Conservation (phyloP, 1,284 basidiomycete species). For the Xerocomus amazonicus region DNA sequence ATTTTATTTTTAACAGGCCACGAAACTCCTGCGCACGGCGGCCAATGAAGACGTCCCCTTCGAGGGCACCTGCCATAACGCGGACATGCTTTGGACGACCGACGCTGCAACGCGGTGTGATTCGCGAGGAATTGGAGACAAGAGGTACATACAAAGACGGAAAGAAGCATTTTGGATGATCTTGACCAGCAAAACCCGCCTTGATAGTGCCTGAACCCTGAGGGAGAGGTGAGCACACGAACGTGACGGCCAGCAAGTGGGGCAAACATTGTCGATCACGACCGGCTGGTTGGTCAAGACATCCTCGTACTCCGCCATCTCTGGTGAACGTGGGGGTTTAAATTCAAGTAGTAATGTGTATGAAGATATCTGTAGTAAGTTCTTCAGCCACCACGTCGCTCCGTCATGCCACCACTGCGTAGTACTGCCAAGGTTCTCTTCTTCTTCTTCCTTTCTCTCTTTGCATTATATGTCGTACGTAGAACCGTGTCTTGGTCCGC, state of each 20-base stretch:
- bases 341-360: background rate
- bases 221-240: constrained; percentile 20
- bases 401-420: constrained; percentile 21
- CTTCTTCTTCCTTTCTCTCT: constrained; percentile 14
- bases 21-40: constrained; percentile 90
- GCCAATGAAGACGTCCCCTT: constrained; percentile 93
- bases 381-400: background rate
- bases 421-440: constrained; percentile 12
- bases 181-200: constrained; percentile 95
- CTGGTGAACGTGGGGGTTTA: background rate
- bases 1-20: constrained; percentile 93
- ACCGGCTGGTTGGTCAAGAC: constrained; percentile 91
- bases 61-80: constrained; percentile 94
- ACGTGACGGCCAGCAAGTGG: constrained; percentile 19
- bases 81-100: constrained; percentile 93
- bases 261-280: constrained; percentile 91
- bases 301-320: constrained; percentile 83
- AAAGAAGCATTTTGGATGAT: constrained; percentile 98
- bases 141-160: constrained; percentile 84
- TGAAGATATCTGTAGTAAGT: too few species aligned
- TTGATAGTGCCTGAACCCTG: constrained; percentile 97
- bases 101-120: constrained; percentile 53
- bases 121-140: constrained; percentile 11
- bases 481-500: constrained; percentile 5
- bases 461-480: constrained; percentile 27